Percentiles rank a stretch among this genome's conserved stretches.
Evolutionary conservation across 345 rosid species (phyloP).

Genomic region (Geranium brycei): DNA sequence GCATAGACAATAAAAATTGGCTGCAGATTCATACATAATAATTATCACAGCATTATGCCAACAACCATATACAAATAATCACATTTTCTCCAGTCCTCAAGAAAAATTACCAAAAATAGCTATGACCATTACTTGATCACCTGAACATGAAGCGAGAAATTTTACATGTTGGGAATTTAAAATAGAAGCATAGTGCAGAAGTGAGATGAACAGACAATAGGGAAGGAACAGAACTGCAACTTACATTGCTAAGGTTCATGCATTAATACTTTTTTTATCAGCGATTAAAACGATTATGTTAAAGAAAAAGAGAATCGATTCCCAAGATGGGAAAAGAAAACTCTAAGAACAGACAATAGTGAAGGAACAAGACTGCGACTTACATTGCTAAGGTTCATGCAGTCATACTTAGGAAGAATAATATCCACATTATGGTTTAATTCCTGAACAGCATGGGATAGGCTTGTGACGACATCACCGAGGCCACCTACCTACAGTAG

Average conservation of each 20-base stretch:
- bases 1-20: background rate
- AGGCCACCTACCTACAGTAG: conserved; percentile 82
- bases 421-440: conserved; percentile 75
- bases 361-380: conserved; percentile 27
- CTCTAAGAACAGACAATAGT: background rate
- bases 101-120: background rate
- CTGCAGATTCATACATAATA: background rate
- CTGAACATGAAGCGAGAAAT: background rate
- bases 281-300: too few species aligned
- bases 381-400: conserved; percentile 62
- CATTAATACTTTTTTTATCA: conserved; percentile 51
- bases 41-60: too few species aligned
- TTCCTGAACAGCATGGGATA: conserved; percentile 95
- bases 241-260: conserved; percentile 59
- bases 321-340: too few species aligned
- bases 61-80: too few species aligned
- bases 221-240: conserved; percentile 22
- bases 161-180: background rate
- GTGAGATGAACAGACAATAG: background rate
- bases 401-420: conserved; percentile 81
- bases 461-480: conserved; percentile 93
- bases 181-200: conserved; percentile 2
- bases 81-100: background rate
- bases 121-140: background rate
- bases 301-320: too few species aligned